These are phyloP conservation scores for Moringa oleifera DNA, from an alignment of 345 rosid genomes.

Conservation along the genomic window DNA sequence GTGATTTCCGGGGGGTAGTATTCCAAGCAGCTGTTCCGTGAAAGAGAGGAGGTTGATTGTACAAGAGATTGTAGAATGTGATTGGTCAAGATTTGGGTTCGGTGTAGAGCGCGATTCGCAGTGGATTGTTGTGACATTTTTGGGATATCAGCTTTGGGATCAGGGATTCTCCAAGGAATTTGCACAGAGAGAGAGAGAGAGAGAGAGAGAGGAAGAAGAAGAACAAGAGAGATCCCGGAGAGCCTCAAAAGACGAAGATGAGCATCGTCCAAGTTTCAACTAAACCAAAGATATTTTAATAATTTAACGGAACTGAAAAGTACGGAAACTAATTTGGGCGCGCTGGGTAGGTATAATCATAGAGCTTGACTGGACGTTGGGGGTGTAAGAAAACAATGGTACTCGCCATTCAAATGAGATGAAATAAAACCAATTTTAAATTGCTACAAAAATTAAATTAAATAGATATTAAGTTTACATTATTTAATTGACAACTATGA, in stretches of 20 bases:
- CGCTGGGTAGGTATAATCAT: no score
- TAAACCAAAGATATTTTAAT: no score
- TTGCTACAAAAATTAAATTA: no score
- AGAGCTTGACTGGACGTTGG: no score
- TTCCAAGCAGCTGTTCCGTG: conserved; percentile 44
- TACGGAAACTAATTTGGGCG: no score
- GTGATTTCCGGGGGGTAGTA: conserved; percentile 68
- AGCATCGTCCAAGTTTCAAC: no score
- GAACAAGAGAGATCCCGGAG: not conserved
- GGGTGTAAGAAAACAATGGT: no score
- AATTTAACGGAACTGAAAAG: no score
- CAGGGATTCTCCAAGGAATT: not conserved
- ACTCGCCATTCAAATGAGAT: no score
- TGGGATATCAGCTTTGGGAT: not conserved
- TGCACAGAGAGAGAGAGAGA: not conserved
- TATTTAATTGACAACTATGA: no score
- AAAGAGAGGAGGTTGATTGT: conserved; percentile 14
- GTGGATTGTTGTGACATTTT: conserved; percentile 12
- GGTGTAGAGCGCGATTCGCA: conserved; percentile 36
- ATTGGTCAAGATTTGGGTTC: conserved; percentile 47
- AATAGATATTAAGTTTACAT: no score
- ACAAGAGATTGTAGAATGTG: conserved; percentile 41
- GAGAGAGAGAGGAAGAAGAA: not conserved
- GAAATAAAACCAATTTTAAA: no score
- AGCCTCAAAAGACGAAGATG: not conserved